These are phyloP conservation scores for Ettlia oleoabundans DNA, from an alignment of 139 green algal species.

Conservation along the genomic window DNA sequence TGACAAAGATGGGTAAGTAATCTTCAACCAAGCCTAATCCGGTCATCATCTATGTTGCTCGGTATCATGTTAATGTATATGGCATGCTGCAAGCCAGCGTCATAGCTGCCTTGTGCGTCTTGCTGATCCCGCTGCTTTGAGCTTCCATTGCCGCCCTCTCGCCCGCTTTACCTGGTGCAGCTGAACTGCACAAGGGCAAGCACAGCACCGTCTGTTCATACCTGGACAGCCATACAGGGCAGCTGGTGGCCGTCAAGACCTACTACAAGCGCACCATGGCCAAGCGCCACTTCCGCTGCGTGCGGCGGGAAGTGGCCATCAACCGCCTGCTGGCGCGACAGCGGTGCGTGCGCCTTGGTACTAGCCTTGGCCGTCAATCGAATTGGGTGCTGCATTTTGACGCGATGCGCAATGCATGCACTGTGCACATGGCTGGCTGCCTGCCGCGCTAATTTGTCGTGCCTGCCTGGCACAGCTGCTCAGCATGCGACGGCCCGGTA, in stretches of 20 bases:
- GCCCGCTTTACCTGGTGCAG: background rate
- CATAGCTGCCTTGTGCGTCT: background rate
- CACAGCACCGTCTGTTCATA: constrained; percentile 7
- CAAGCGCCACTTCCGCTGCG: constrained; percentile 19
- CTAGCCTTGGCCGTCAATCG: background rate
- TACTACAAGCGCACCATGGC: constrained; percentile 24
- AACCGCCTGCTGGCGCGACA: constrained; percentile 11
- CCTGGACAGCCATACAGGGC: constrained; percentile 1
- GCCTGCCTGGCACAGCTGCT: background rate
- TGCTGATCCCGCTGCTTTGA: background rate
- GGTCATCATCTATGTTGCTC: no score
- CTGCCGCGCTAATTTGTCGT: background rate
- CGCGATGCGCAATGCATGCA: background rate
- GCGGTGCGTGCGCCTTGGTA: background rate
- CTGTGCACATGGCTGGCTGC: background rate
- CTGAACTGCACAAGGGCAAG: constrained; percentile 34
- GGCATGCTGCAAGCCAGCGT: background rate
- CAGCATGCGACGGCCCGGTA: background rate
- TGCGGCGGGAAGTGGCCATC: constrained; percentile 23
- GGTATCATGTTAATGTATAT: no score
- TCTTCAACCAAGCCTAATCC: background rate
- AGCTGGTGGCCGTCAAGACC: constrained; percentile 10
- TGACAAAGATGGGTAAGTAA: constrained; percentile 1
- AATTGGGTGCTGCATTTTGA: background rate
- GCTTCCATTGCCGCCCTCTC: background rate